Evolutionary conservation across 345 rosid genomes (phyloP), one percentile per base, ranked within the genome.

Genomic region (Heritiera fomes): DNA sequence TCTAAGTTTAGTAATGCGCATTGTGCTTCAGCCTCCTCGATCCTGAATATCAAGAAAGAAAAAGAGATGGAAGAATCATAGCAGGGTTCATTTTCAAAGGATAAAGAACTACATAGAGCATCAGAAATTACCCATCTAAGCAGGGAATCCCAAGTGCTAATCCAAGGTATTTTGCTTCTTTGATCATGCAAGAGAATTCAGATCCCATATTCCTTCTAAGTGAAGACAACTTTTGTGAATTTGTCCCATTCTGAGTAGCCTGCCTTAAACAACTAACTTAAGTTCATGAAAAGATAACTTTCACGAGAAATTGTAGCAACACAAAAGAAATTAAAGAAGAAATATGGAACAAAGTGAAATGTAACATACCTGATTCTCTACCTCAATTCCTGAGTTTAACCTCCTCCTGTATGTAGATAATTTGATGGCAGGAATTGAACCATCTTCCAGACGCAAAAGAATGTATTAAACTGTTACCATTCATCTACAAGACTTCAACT

Each of bases 11-110:
- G 60, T 47, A 90, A 83, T 71, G 99, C 98, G 64, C 98, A 96
- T 58, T 96, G 98, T 0, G 98, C 97, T 84, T 96, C 99, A 80
- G 92, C 98, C 82, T 96, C 99, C 87, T 94, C 99, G 64, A 94
- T 80, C 82, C 97, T 92, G 87, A 81, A 80, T 53, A 69, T 65
- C 17, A 56, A 74, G 68, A 71, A 68, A 50, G 8, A 73, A 58
- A 76, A 79, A 45, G 64, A 34, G 46, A 59, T 53, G 34, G 20
- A 40, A 56, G 53, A 63, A n/a, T 55, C n/a, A 52, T 61, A 61
- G 43, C 47, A 53, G n/a, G 69, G 14, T 52, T 62, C 68, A 52
- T 75, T 75, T 18, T 64, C 61, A 56, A 43, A 73, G 52, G 12
- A 80, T 63, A 80, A 62, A 1, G 59, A 72, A 72, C 15, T 2